Percentiles rank a stretch among this genome's conserved stretches.
phyloP scores from a whole-genome alignment of 257 asterid genomes.

The Plectranthus barbatus region DNA sequence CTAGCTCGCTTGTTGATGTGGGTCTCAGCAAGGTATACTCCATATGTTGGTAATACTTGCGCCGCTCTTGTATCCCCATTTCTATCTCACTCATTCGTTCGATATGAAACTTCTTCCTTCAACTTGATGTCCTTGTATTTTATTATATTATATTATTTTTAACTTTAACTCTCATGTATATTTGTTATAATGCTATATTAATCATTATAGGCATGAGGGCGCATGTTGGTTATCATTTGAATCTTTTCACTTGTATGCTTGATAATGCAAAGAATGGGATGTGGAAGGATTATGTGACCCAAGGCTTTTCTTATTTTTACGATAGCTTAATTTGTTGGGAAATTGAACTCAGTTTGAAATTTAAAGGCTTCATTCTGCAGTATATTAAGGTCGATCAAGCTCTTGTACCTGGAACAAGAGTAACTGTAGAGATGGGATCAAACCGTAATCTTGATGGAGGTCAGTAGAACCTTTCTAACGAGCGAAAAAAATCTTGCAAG shows the following conservation, averaged over 20 bases:
- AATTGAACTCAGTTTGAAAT: conserved; percentile 4
- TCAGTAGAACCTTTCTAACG: conserved; percentile 19
- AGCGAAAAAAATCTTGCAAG: background rate
- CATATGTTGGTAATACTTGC: background rate
- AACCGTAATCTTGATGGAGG: conserved; percentile 67
- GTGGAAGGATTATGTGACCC: no score
- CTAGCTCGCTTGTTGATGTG: conserved; percentile 74
- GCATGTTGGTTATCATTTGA: no score
- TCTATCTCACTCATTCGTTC: background rate
- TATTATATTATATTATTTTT: background rate
- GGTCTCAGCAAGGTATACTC: conserved; percentile 78
- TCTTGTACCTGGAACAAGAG: conserved; percentile 79
- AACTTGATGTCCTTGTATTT: background rate
- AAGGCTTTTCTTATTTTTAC: no score
- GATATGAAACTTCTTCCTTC: background rate
- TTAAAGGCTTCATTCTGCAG: background rate
- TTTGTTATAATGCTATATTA: background rate
- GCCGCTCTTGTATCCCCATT: background rate
- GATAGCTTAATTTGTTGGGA: no score
- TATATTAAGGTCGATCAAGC: conserved; percentile 12
- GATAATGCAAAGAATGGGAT: no score
- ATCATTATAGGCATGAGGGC: background rate
- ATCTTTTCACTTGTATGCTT: no score
- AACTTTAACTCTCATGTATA: no score
- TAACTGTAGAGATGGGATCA: conserved; percentile 86